Evolutionary conservation across 371 early-diverging fungal species (phyloP).

Genomic region (Mortierella sp.): DNA sequence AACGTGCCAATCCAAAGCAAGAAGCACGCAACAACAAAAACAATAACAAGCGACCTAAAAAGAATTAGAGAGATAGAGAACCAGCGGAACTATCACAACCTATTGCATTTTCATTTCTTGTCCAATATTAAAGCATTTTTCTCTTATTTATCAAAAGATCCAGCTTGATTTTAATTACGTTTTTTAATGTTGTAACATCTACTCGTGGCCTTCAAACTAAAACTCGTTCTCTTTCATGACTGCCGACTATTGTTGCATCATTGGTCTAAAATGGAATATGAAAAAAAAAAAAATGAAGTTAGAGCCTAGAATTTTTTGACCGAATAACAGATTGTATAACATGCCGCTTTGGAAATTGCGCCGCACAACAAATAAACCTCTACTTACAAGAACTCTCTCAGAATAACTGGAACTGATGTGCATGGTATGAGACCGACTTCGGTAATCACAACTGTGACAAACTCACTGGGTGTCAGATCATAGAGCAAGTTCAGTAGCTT

Average conservation of each 20-base stretch:
- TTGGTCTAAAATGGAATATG: slow-evolving; percentile 19
- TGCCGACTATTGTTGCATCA: slow-evolving; percentile 53
- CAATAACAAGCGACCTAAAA: slow-evolving; percentile 39
- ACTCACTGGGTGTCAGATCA: slow-evolving; percentile 95
- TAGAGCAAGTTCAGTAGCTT: slow-evolving; percentile 90
- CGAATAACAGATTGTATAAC: neutral
- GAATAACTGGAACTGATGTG: slow-evolving; percentile 90
- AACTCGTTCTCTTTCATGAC: slow-evolving; percentile 1
- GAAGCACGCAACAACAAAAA: slow-evolving; percentile 16
- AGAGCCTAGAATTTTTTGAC: neutral
- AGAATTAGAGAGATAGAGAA: neutral
- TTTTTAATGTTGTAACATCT: neutral
- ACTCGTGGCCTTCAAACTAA: neutral
- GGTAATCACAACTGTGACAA: slow-evolving; percentile 91
- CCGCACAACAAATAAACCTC: neutral
- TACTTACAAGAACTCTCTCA: slow-evolving; percentile 57
- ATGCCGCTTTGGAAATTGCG: neutral
- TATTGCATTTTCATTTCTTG: slow-evolving; percentile 13
- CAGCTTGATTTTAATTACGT: neutral
- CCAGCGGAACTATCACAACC: neutral
- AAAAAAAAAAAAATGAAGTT: neutral
- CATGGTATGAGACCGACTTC: slow-evolving; percentile 97
- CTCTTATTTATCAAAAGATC: neutral
- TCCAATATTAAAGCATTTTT: slow-evolving; percentile 13
- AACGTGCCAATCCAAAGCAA: slow-evolving; percentile 35